Evolutionary conservation across 257 asterid genomes (phyloP), one percentile per base, ranked within the genome.

Genomic region (Ligustrum vulgare): DNA sequence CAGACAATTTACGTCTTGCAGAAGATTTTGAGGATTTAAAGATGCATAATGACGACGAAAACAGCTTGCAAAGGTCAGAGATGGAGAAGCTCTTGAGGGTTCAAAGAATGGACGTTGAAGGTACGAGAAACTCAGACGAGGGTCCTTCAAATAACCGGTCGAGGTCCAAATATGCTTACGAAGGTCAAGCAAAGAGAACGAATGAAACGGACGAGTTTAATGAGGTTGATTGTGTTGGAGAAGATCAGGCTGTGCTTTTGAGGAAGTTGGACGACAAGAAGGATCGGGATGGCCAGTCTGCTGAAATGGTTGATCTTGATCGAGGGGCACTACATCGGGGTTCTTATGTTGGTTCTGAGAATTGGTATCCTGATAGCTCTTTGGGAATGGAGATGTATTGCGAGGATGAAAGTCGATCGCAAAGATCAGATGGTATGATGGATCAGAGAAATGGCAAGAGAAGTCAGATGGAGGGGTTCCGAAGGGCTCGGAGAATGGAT

Each of bases 401-500:
- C 3, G 77, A 78, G 15, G 35, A 67, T 62, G 82, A 37, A 73
- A 54, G 45, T 47, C 78, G 79, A 36, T 66, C 51, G 47, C 82
- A 71, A 73, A 79, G 79, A 41, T 70, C 82, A 41, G 77, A 18
- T 20, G 47, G 70, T 25, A 34, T 68, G 69, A 62, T 60, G 71
- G 83, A 76, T 64, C 49, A 80, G 81, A 77, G 81, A 77, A 58
- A 67, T 22, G 76, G 67, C 76, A 81, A 72, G 62, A 78, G 58
- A 62, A 69, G 67, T 63, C 81, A 73, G 72, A 73, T 64, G 51
- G 87, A 77, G 72, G 75, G 62, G 43, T 69, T 80, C 39, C 67
- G 58, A 41, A 75, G 83, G 69, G 78, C 32, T 72, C 80, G 73
- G 67, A 82, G 82, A 65, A 73, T 70, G 67, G 86, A 77, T 67